These are phyloP conservation scores for Starmerella sirachaensis DNA, from an alignment of 805 yeast species.

Conservation along the genomic window DNA sequence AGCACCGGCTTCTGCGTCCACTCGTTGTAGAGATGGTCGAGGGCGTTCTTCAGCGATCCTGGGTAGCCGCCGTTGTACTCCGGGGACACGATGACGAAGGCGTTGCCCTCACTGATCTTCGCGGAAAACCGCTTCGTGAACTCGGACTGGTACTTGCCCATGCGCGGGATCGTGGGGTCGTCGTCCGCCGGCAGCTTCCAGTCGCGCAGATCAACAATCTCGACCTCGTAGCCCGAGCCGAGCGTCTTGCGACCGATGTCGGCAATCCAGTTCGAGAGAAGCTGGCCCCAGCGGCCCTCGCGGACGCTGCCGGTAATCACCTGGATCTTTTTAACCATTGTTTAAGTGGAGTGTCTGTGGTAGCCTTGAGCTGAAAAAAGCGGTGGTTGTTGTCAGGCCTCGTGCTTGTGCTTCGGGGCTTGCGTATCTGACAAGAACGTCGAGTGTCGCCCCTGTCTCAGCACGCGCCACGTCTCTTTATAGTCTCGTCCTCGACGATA, in stretches of 20 bases:
- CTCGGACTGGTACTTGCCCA: slow-evolving; percentile 15
- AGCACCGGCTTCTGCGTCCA: slow-evolving; percentile 30
- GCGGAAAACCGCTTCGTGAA: slow-evolving; percentile 26
- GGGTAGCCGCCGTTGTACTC: slow-evolving; percentile 33
- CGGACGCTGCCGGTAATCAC: slow-evolving; percentile 16
- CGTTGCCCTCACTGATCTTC: slow-evolving; percentile 23
- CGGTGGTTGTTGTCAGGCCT: too few relatives aligned
- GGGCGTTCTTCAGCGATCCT: slow-evolving; percentile 31
- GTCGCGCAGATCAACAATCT: slow-evolving; percentile 25
- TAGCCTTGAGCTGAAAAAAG: too few relatives aligned
- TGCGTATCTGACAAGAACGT: too few relatives aligned
- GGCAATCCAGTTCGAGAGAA: slow-evolving; percentile 11
- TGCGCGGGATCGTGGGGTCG: slow-evolving; percentile 27
- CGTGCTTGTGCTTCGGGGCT: too few relatives aligned
- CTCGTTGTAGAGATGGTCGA: slow-evolving; percentile 30
- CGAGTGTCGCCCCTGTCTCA: too few relatives aligned
- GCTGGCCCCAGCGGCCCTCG: slow-evolving; percentile 7
- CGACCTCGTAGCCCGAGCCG: slow-evolving; percentile 1
- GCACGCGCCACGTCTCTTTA: too few relatives aligned
- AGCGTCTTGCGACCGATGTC: slow-evolving; percentile 1
- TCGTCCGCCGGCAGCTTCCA: slow-evolving; percentile 27
- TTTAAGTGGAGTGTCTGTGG: too few relatives aligned
- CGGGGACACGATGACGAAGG: slow-evolving; percentile 30
- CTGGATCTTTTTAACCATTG: too few relatives aligned
- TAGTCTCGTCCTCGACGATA: too few relatives aligned